phyloP scores from a whole-genome alignment of 2,329 filamentous ascomycete genomes.

The Aspergillus tamarii region DNA sequence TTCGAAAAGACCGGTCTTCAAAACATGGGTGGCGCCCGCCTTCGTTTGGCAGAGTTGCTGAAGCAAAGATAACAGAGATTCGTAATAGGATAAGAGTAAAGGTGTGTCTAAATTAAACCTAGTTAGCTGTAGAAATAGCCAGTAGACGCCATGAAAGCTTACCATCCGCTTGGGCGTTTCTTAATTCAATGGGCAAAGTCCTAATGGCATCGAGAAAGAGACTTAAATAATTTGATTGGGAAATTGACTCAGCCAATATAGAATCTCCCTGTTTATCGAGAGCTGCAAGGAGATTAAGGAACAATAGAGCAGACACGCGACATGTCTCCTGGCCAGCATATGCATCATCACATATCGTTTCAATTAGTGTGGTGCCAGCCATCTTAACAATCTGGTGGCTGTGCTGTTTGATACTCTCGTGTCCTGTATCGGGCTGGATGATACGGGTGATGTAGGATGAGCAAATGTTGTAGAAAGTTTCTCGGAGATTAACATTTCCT shows the following conservation, averaged over 20 bases:
- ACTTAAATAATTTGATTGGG: conserved; percentile 85
- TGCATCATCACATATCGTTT: conserved; percentile 89
- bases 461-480: conserved; percentile 89
- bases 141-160: conserved; percentile 31
- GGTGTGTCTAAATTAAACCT: conserved; percentile 51
- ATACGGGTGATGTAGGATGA: conserved; percentile 81
- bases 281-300: conserved; percentile 77
- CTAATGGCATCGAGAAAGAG: conserved; percentile 88
- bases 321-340: conserved; percentile 80
- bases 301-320: conserved; percentile 80
- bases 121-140: conserved; percentile 12
- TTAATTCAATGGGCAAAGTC: conserved; percentile 73
- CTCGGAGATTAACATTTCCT: conserved; percentile 71
- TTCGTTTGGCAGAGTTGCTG: conserved; percentile 82
- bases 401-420: conserved; percentile 52
- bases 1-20: conserved; percentile 86
- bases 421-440: conserved; percentile 51
- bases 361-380: conserved; percentile 79
- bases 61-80: conserved; percentile 80
- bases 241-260: conserved; percentile 75
- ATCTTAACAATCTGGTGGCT: conserved; percentile 73
- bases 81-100: conserved; percentile 62
- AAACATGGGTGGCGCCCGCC: conserved; percentile 80
- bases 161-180: conserved; percentile 61
- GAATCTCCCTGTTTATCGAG: conserved; percentile 74